Conservation (phyloP, 2,329 filamentous ascomycete genomes). For the Coccinonectria pachysandricola region DNA sequence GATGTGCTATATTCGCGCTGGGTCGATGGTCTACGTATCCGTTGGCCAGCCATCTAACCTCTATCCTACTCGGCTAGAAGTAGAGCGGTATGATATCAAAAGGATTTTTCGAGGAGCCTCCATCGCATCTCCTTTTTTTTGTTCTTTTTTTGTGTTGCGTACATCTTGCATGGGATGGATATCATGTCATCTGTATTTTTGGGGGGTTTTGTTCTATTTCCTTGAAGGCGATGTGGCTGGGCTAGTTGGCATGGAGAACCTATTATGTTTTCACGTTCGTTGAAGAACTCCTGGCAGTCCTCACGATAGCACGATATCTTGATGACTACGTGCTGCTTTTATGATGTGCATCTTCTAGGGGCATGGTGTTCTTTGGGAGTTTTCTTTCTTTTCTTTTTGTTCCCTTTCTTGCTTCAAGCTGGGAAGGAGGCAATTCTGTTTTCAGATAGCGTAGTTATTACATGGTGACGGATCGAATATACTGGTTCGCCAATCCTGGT, state of each 20-base stretch:
- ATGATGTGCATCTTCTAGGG: slow-evolving; percentile 4
- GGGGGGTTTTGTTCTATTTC: slow-evolving; percentile 4
- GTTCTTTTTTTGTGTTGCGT: neutral
- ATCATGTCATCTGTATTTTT: slow-evolving; percentile 2
- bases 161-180: slow-evolving; percentile 2
- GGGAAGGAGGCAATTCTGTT: too few relatives aligned
- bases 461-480: too few relatives aligned
- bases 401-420: too few relatives aligned
- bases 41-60: slow-evolving; percentile 45
- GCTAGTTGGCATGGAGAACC: slow-evolving; percentile 1
- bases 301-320: slow-evolving; percentile 15
- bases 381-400: too few relatives aligned
- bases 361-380: slow-evolving; percentile 8
- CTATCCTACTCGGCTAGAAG: neutral
- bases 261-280: slow-evolving; percentile 3
- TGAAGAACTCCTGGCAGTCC: slow-evolving; percentile 5
- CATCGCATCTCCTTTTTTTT: too few relatives aligned
- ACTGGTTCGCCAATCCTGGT: too few relatives aligned
- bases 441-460: too few relatives aligned
- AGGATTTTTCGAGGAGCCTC: too few relatives aligned
- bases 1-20: slow-evolving; percentile 87
- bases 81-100: too few relatives aligned
- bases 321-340: slow-evolving; percentile 6
- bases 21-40: slow-evolving; percentile 68
- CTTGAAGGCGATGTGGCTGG: too few relatives aligned